Base-by-base conservation (phyloP, 768 basidiomycete species). In the Omphalotus guepiniiformis region DNA sequence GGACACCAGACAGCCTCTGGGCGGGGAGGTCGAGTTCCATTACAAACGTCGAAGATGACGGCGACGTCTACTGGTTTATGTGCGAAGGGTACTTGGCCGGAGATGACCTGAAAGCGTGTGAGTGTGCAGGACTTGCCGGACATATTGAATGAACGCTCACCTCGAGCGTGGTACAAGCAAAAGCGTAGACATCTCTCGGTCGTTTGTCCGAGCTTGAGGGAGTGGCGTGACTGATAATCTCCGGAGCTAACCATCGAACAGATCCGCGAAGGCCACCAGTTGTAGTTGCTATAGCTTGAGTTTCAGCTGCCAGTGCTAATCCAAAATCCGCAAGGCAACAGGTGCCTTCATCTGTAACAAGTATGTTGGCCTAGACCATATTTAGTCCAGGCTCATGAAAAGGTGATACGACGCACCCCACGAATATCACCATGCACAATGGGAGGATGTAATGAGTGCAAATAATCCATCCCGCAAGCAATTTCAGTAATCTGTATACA, bases 371-470 rank as follows among this genome's bases (percentile, higher is more conserved):
- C 62, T 63, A 22, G 6, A 21, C 21, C 7, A 2, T 21, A 40
- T 12, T 25, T 19, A 12, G n/a, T 8, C 41, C 13, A 2, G 27
- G n/a, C 25, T 18, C n/a, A 15, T 22, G 21, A 21, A 37, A 30
- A 9, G 36, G 4, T 15, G 21, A 29, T 22, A 13, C n/a, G 19
- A 56, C 62, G 41, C 51, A 66, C 64, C 12, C 62, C 60, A 37
- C 55, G 55, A 21, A 66, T 34, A 28, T 56, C 58, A 1, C 61
- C 60, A 29, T 66, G 66, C 3, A 58, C 43, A 8, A 65, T 55
- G 2, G 61, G 61, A 2, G 61, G 61, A 13, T 28, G 27, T 4
- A 55, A 35, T 26, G 49, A 50, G 42, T 66, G 66, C 42, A 65
- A 44, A 42, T 57, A 62, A 6, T 36, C 34, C 2, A 67, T 41